phyloP scores from a whole-genome alignment of 768 basidiomycete genomes.

The Filobasidium wieringae region DNA sequence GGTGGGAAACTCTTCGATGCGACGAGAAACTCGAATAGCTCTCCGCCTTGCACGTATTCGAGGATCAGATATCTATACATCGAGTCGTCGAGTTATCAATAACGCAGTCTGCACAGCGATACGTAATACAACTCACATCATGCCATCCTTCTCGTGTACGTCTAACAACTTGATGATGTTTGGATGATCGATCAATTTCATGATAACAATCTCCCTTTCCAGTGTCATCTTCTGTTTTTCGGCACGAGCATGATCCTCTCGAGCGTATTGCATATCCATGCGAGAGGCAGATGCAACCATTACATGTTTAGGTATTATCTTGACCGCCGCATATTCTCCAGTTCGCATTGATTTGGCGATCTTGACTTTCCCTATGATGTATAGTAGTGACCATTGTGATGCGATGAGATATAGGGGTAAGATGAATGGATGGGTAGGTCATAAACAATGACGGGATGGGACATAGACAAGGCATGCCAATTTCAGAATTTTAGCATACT shows the following conservation, averaged over 20 bases:
- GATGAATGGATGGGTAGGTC: too few relatives aligned
- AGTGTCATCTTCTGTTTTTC: conserved; percentile 65
- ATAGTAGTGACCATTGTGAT: too few relatives aligned
- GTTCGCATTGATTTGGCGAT: conserved; percentile 77
- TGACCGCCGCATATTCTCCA: conserved; percentile 85
- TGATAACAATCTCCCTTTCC: conserved; percentile 92
- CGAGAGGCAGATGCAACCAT: background rate
- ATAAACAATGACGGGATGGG: too few relatives aligned
- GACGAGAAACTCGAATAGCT: conserved; percentile 91
- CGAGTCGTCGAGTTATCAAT: background rate
- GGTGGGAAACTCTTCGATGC: conserved; percentile 70
- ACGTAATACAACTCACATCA: conserved; percentile 45
- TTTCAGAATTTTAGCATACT: too few relatives aligned
- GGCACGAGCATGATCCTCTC: background rate
- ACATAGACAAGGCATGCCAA: too few relatives aligned
- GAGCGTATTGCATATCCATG: background rate
- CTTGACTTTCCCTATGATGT: conserved; percentile 56
- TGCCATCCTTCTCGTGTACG: conserved; percentile 82
- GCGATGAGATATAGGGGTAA: too few relatives aligned
- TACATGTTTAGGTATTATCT: conserved; percentile 67
- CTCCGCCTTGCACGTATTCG: conserved; percentile 91
- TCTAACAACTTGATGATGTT: conserved; percentile 93
- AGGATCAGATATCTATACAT: conserved; percentile 61
- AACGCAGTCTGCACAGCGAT: background rate
- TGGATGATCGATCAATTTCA: conserved; percentile 98